These are phyloP conservation scores for Pseudocercospora crystallina DNA, from an alignment of 2,329 filamentous ascomycete genomes.

Conservation along the genomic window DNA sequence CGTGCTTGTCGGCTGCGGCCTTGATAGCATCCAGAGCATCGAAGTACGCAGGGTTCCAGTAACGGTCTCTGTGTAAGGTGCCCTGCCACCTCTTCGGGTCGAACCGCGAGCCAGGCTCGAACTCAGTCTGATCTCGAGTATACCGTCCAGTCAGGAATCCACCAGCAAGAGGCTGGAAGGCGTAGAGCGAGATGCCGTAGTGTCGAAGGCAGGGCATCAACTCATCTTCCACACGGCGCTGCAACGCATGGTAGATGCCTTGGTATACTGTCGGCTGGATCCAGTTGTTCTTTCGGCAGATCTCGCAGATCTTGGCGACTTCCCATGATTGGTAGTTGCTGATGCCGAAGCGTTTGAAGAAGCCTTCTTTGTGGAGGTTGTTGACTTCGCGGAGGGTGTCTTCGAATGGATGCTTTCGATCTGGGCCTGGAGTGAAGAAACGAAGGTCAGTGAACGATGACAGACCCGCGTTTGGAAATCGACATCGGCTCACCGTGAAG, in stretches of 20 bases:
- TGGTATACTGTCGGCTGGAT: constrained; percentile 49
- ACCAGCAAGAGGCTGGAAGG: constrained; percentile 47
- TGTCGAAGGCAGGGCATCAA: constrained; percentile 45
- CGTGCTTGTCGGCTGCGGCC: constrained; percentile 39
- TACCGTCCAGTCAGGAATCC: constrained; percentile 48
- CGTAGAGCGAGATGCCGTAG: constrained; percentile 45
- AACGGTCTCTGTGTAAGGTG: constrained; percentile 38
- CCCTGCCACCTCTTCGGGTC: constrained; percentile 44
- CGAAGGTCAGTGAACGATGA: too few relatives aligned
- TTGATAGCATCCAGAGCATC: constrained; percentile 44
- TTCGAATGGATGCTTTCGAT: constrained; percentile 41
- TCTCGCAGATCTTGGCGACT: constrained; percentile 49
- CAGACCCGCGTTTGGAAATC: too few relatives aligned
- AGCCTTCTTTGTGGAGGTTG: constrained; percentile 45
- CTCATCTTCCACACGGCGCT: constrained; percentile 43
- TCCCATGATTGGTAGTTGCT: constrained; percentile 50
- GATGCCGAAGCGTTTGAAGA: constrained; percentile 46
- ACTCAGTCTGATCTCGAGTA: constrained; percentile 36
- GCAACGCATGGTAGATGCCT: constrained; percentile 44
- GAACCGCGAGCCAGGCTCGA: constrained; percentile 40
- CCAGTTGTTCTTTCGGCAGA: constrained; percentile 45
- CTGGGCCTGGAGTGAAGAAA: neutral
- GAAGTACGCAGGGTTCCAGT: constrained; percentile 46
- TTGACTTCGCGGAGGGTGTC: constrained; percentile 49
- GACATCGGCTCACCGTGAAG: constrained; percentile 37